Base-by-base conservation (phyloP, 2,329 filamentous ascomycete species). In the Fusarium buxicola region DNA sequence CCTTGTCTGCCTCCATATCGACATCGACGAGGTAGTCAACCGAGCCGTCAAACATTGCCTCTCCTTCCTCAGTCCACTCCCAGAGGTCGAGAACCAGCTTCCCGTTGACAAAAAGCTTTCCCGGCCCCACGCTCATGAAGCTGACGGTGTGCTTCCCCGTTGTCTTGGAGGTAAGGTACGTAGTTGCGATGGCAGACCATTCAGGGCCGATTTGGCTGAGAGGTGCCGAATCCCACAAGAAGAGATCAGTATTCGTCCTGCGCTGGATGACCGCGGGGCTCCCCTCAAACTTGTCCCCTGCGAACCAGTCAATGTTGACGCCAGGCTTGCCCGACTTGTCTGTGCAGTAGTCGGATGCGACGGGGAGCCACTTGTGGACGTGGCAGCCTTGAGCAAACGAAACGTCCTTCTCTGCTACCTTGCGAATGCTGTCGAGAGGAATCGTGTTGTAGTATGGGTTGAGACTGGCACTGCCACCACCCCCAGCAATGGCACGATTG, bases 41-140 rank as follows among this genome's bases (percentile, higher is more conserved):
- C 0, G 87, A 90, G 12, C 86, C 87, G 34, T 88, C 87, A 66
- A 90, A 90, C 88, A 90, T 90, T 25, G 88, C 87, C 72, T 90
- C 87, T 18, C 88, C 87, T 63, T 88, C 84, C 60, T 89, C 86
- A 0, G 83, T 88, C 88, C 87, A 90, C 64, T 90, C 78, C 88
- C 87, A 90, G 3, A 89, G 81, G 63, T 90, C 86, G 38, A 89
- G 82, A 15, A 84, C 81, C 12, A 89, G 70, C 63, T 84, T 78
- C 6, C 84, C 86, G 53, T 90, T 77, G 44, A 90, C 75, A 62
- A 83, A 87, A 41, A 91, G 75, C 63, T 79, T 82, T 5, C 87
- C 88, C 0, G 87, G 86, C 0, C 88, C 88, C 8, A 90, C 87
- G 40, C 84, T 88, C 74, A 88, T 88, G 72, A 89, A 89, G 59